Base-by-base conservation (phyloP, 495 filamentous ascomycete genomes). In the Rostrohypoxylon terebratum region DNA sequence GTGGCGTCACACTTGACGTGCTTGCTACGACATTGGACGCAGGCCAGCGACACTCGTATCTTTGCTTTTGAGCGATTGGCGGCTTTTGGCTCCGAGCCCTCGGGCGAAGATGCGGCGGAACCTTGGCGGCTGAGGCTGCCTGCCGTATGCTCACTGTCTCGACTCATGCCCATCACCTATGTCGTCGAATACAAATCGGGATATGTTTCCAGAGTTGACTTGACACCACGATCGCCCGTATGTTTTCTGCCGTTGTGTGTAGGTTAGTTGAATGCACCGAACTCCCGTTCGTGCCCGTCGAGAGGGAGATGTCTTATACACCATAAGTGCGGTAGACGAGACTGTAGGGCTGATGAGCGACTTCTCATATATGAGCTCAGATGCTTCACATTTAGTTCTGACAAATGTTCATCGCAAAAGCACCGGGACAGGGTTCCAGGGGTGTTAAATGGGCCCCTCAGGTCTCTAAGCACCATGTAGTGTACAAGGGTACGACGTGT, bases 1-100 rank as follows among this genome's bases (percentile, higher is more conserved):
- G 80, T 80, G 23, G 85, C 84, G 66, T 89, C 86, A 71, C 88
- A 90, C 76, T 89, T 89, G n/a, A 89, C 75, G 76, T 89, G 88
- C 64, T 87, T 82, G 69, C 82, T 84, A 7, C 87, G 82, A 75
- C 88, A 90, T 36, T 86, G 84, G 20, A 87, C 79, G 55, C 87
- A 89, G 18, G 87, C 87, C 38, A 87, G 73, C 38, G 86, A 82
- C 10, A 86, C 83, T 23, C 78, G 71, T 53, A 78, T 77, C 53
- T 72, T 71, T 59, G 79, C 72, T 40, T 78, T 78, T 23, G 76
- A 76, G 34, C 74, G 71, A 50, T 66, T 72, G 48, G 68, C 68
- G 38, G 65, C 47, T 28, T 68, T 78, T 4, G 71, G 51, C 31
- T 74, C 74, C 51, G 73, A 69, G 10, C 68, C 53, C 16, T 76